A percentile compares a stretch with the other conserved stretches of the same genome.
Conservation (phyloP, 192 early-diverging fungal species). For the Rhizophagus sp. region DNA sequence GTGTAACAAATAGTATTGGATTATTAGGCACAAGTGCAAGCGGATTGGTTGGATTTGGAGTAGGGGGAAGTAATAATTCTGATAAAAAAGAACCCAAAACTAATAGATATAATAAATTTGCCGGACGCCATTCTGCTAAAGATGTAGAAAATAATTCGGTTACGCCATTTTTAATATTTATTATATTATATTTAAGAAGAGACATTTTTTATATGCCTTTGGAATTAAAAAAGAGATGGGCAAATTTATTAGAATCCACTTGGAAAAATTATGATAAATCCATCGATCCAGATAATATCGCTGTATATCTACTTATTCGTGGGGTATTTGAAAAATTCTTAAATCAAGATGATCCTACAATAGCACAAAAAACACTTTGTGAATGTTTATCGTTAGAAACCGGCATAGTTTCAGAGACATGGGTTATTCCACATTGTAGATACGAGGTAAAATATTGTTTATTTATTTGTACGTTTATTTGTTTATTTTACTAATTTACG, state of each 20-base stretch:
- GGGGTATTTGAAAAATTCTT: constrained; percentile 43
- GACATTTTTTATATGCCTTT: constrained; percentile 44
- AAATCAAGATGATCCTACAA: constrained; percentile 34
- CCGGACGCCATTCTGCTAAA: constrained; percentile 42
- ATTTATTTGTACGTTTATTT: neutral
- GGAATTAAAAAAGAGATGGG: constrained; percentile 35
- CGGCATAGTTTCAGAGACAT: constrained; percentile 39
- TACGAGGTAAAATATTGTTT: constrained; percentile 37
- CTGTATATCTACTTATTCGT: constrained; percentile 41
- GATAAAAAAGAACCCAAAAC: constrained; percentile 33
- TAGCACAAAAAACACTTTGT: constrained; percentile 39
- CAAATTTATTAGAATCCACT: constrained; percentile 36
- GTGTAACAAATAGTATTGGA: constrained; percentile 25
- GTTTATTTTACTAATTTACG: neutral
- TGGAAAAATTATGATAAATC: constrained; percentile 40
- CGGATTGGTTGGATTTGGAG: constrained; percentile 30
- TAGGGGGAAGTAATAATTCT: constrained; percentile 19
- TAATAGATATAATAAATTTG: constrained; percentile 49
- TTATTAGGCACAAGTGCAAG: constrained; percentile 16
- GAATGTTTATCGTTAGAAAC: constrained; percentile 42
- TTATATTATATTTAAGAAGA: constrained; percentile 42
- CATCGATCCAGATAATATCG: constrained; percentile 35
- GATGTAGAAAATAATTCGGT: constrained; percentile 36
- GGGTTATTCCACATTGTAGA: constrained; percentile 45
- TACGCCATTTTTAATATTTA: constrained; percentile 41